Conservation (phyloP, 495 filamentous ascomycete genomes). For the Jackrogersella minutella region DNA sequence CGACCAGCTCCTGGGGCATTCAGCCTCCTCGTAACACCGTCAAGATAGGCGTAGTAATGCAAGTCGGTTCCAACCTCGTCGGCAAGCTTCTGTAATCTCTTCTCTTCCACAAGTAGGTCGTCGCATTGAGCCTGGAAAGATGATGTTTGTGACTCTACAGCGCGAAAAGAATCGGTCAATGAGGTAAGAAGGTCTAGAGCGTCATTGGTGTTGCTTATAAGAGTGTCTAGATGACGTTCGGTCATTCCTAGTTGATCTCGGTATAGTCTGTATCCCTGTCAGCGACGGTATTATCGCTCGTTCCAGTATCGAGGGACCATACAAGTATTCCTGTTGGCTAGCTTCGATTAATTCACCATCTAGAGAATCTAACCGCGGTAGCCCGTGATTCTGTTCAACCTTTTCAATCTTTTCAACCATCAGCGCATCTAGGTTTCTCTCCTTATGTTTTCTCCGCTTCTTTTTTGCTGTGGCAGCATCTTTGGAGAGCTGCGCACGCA, state of each 20-base stretch:
- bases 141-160: constrained; percentile 88
- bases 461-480: constrained; percentile 51
- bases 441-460: constrained; percentile 47
- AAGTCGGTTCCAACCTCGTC: constrained; percentile 85
- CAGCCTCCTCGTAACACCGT: constrained; percentile 85
- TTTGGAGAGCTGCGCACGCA: constrained; percentile 62
- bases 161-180: constrained; percentile 81
- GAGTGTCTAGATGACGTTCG: constrained; percentile 77
- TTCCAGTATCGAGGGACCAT: constrained; percentile 42
- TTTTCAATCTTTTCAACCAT: constrained; percentile 56
- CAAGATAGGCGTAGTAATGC: constrained; percentile 90
- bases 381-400: constrained; percentile 55
- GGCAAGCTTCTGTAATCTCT: constrained; percentile 74
- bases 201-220: constrained; percentile 76
- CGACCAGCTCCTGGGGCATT: constrained; percentile 91
- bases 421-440: constrained; percentile 55
- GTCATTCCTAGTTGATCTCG: constrained; percentile 81
- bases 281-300: constrained; percentile 30
- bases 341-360: constrained; percentile 75
- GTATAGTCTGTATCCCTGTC: constrained; percentile 65
- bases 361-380: constrained; percentile 60
- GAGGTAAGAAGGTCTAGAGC: constrained; percentile 76
- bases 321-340: constrained; percentile 88
- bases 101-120: constrained; percentile 79
- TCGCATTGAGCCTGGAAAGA: constrained; percentile 92